Conservation (phyloP, 2,329 filamentous ascomycete species). For the Sarocladium kiliense region DNA sequence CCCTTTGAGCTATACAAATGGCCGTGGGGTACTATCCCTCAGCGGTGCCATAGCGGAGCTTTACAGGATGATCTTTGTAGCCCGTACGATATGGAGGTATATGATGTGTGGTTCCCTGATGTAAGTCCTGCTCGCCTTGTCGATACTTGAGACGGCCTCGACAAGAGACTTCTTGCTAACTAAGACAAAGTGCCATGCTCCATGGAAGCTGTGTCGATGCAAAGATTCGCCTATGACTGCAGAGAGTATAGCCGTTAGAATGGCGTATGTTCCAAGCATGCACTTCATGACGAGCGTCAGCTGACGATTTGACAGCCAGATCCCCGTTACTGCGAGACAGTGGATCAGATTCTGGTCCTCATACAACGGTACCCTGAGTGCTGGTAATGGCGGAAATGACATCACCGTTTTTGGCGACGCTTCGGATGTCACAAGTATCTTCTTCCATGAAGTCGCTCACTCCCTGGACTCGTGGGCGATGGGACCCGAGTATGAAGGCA, state of each 20-base stretch:
- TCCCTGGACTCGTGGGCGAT: slow-evolving; percentile 4
- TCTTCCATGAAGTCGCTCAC: slow-evolving; percentile 4
- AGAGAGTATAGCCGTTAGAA: background rate
- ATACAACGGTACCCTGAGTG: slow-evolving; percentile 1
- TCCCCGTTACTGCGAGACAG: background rate
- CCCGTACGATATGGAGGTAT: slow-evolving; percentile 5
- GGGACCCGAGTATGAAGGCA: slow-evolving; percentile 1
- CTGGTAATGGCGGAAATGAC: background rate
- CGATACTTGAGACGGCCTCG: background rate
- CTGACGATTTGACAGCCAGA: background rate
- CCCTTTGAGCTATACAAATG: slow-evolving; percentile 1
- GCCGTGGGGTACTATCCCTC: slow-evolving; percentile 1
- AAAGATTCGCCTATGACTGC: slow-evolving; percentile 4
- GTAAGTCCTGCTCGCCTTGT: background rate
- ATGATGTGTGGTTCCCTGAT: slow-evolving; percentile 4
- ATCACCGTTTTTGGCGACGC: slow-evolving; percentile 5
- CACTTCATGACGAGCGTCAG: background rate
- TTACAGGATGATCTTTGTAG: background rate
- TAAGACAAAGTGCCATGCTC: background rate
- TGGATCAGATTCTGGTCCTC: slow-evolving; percentile 4
- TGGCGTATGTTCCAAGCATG: background rate
- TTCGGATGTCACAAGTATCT: background rate
- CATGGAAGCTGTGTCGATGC: slow-evolving; percentile 3
- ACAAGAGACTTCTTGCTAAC: background rate
- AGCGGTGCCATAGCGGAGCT: background rate